Evolutionary conservation across 2,329 filamentous ascomycete species (phyloP).

Genomic region (Aspergillus fructus): DNA sequence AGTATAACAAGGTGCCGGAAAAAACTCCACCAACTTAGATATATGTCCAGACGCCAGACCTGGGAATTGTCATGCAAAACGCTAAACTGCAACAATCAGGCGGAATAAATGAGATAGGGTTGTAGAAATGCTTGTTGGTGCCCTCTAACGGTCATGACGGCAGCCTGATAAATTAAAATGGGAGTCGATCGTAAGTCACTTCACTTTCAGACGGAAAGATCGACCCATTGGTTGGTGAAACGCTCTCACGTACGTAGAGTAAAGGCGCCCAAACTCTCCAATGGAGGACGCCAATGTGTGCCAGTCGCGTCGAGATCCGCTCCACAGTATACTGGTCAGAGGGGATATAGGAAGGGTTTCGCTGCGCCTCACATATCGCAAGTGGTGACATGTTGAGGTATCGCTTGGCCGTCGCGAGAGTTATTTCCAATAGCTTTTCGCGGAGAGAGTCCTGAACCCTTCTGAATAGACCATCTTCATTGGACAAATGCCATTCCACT

Average conservation of each 20-base stretch:
- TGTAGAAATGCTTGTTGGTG: neutral
- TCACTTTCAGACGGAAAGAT: slow-evolving; percentile 10
- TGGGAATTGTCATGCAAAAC: slow-evolving; percentile 17
- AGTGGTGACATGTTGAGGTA: slow-evolving; percentile 44
- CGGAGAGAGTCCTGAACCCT: slow-evolving; percentile 35
- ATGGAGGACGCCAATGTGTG: slow-evolving; percentile 81
- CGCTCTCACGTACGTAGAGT: slow-evolving; percentile 56
- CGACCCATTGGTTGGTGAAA: slow-evolving; percentile 20
- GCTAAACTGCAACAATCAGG: slow-evolving; percentile 20
- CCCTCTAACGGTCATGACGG: neutral
- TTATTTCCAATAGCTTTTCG: slow-evolving; percentile 32
- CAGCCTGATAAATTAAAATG: neutral
- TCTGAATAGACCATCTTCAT: slow-evolving; percentile 32
- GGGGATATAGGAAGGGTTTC: slow-evolving; percentile 22
- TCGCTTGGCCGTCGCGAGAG: slow-evolving; percentile 31
- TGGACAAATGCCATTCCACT: slow-evolving; percentile 36
- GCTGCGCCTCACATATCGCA: slow-evolving; percentile 46
- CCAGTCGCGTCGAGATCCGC: slow-evolving; percentile 69
- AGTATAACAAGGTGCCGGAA: slow-evolving; percentile 4
- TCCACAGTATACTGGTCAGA: slow-evolving; percentile 33
- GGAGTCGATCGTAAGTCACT: slow-evolving; percentile 9
- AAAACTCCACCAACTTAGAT: neutral
- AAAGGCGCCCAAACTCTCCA: slow-evolving; percentile 85
- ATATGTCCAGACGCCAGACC: slow-evolving; percentile 17
- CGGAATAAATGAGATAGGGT: neutral